Evolutionary conservation across 176 grass and related monocot species (phyloP).

Genomic region (Aegilops speltoides): DNA sequence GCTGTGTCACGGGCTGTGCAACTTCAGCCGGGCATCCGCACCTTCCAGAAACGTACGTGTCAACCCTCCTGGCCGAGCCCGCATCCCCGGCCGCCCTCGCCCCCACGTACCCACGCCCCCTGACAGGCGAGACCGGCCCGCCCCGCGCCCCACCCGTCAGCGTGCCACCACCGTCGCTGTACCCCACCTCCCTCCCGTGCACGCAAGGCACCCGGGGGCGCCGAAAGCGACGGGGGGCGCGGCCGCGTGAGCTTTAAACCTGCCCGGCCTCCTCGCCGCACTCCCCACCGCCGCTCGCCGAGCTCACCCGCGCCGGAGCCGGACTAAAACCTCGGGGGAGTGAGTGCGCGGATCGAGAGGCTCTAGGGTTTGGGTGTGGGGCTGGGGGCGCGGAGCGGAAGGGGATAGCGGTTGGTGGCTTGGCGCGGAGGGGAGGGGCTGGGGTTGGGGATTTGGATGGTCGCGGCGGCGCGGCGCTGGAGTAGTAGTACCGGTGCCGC

Average conservation of each 20-base stretch:
- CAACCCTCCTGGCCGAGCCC: constrained; percentile 1
- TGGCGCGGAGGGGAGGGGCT: not conserved
- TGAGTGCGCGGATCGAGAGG: constrained; percentile 16
- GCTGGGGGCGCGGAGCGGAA: not conserved
- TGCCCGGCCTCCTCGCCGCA: constrained; percentile 30
- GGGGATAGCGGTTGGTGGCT: not conserved
- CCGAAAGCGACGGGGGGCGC: constrained; percentile 13
- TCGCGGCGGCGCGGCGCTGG: constrained; percentile 14
- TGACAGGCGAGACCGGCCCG: rapidly evolving
- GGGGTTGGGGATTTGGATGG: constrained; percentile 29
- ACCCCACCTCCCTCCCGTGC: constrained; percentile 11
- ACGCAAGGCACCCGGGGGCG: constrained; percentile 38
- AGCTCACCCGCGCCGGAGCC: constrained; percentile 28
- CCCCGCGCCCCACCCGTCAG: not conserved
- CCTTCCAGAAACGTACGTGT: constrained; percentile 57
- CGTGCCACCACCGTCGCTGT: not conserved
- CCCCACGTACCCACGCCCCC: rapidly evolving
- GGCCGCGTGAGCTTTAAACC: constrained; percentile 40
- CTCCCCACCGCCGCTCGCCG: constrained; percentile 25
- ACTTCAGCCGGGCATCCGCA: not conserved
- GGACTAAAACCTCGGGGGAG: not conserved
- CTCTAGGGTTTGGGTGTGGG: constrained; percentile 8
- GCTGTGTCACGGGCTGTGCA: not conserved
- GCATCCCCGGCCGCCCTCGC: not conserved
- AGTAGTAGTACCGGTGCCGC: not conserved